Percentiles rank a stretch among this genome's conserved stretches.
phyloP scores from a whole-genome alignment of 2,329 filamentous ascomycete genomes.

The Ciborinia camelliae region DNA sequence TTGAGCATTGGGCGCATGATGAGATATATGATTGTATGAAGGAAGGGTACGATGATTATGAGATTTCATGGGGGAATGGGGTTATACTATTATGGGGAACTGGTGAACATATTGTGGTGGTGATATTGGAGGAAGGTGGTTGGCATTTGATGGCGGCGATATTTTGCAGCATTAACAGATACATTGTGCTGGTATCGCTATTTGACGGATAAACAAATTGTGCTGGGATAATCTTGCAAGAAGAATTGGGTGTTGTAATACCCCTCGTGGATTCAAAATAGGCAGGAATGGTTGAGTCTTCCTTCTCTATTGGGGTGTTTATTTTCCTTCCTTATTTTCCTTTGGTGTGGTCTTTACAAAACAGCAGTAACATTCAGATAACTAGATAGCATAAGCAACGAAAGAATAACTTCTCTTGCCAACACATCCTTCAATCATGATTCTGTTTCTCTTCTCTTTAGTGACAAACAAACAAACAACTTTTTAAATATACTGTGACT shows the following conservation, averaged over 20 bases:
- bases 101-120: too few species aligned
- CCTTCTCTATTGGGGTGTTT: background rate
- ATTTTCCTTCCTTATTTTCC: background rate
- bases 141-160: too few species aligned
- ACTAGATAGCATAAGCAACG: background rate
- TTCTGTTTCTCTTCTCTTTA: background rate
- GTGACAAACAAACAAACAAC: background rate
- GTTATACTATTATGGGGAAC: too few species aligned
- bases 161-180: background rate
- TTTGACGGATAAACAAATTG: background rate
- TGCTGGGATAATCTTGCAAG: background rate
- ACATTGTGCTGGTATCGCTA: accelerated
- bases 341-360: background rate
- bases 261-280: background rate
- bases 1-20: too few species aligned
- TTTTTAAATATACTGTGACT: background rate
- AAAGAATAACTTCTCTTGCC: background rate
- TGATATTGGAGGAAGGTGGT: too few species aligned
- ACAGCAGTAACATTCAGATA: background rate
- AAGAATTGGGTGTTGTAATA: background rate
- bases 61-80: too few species aligned
- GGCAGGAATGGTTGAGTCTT: background rate
- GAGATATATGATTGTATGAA: too few species aligned
- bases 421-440: background rate
- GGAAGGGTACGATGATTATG: too few species aligned